Base-by-base conservation (phyloP, 2,329 filamentous ascomycete species). In the Uncinocarpus reesii region DNA sequence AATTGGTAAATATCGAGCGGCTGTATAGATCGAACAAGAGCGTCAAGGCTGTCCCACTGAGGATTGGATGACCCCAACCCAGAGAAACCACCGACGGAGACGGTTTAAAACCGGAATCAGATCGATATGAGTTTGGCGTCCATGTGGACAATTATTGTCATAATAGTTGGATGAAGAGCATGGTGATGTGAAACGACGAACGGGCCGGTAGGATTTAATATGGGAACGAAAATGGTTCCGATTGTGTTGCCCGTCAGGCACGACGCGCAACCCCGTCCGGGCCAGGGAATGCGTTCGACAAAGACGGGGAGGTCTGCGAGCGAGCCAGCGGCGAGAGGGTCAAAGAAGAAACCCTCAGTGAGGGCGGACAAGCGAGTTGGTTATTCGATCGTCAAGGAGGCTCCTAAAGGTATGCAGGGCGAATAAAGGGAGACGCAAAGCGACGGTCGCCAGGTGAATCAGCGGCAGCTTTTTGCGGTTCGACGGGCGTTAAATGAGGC, bases 151-250 rank as follows among this genome's bases (percentile, higher is more conserved):
- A 52, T 50, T 55, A 57, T 57, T 61, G 66, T 67, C 65, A 70
- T 68, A 67, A 70, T 63, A 65, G 63, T 56, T 23, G 38, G 46
- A 52, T 65, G 55, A 53, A 56, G 59, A 65, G 64, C 59, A 58
- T 62, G 57, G 55, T 62, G 55, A 55, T 49, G 55, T 28, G 36
- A 32, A 38, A 45, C 36, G 23, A 49, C 41, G 23, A 32, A 26
- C 28, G 34, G 18, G 15, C 7, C 16, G 18, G 24, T 37, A n/a
- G 18, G 29, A 15, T 15, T 21, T 13, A 1, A 23, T 13, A 21
- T 20, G 16, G 26, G 8, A 20, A 20, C 18, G 35, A 29, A 41
- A n/a, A 7, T 38, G 32, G 32, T 37, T 36, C 20, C 18, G 20
- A 3, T n/a, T 37, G 20, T 11, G 28, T 15, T 36, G 11, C 21